phyloP scores from a whole-genome alignment of 148 eudicot genomes.

The Chenopodium formosanum region DNA sequence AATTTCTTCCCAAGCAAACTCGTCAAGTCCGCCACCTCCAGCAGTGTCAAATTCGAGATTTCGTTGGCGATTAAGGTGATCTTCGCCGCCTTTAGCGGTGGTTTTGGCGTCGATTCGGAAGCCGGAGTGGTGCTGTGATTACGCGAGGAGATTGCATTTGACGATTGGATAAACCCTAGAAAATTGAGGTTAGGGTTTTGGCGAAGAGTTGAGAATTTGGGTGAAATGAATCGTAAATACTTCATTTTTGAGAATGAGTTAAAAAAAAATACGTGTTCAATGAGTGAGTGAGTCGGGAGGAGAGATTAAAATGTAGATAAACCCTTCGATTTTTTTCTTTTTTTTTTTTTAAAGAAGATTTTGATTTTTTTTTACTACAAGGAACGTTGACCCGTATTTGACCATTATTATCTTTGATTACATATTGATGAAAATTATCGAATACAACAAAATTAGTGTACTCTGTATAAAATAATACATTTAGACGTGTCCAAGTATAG shows the following conservation, averaged over 20 bases:
- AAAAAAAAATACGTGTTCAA: too few relatives aligned
- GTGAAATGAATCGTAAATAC: slow-evolving; percentile 32
- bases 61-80: slow-evolving; percentile 66
- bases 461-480: too few relatives aligned
- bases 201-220: slow-evolving; percentile 6
- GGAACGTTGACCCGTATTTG: too few relatives aligned
- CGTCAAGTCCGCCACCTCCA: slow-evolving; percentile 71
- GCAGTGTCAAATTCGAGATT: slow-evolving; percentile 56
- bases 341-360: too few relatives aligned
- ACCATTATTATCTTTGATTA: too few relatives aligned
- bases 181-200: slow-evolving; percentile 31
- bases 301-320: too few relatives aligned
- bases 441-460: too few relatives aligned
- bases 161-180: slow-evolving; percentile 28
- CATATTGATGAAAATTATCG: too few relatives aligned
- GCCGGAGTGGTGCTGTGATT: slow-evolving; percentile 27
- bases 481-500: too few relatives aligned
- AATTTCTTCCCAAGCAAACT: slow-evolving; percentile 58
- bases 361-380: too few relatives aligned
- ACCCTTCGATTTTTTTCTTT: too few relatives aligned
- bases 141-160: slow-evolving; percentile 22
- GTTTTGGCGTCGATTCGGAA: slow-evolving; percentile 27
- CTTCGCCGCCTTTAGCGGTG: slow-evolving; percentile 21
- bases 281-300: too few relatives aligned
- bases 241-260: slow-evolving; percentile 31